These are phyloP conservation scores for Kandelia obovata DNA, from an alignment of 345 rosid genomes.

Conservation along the genomic window DNA sequence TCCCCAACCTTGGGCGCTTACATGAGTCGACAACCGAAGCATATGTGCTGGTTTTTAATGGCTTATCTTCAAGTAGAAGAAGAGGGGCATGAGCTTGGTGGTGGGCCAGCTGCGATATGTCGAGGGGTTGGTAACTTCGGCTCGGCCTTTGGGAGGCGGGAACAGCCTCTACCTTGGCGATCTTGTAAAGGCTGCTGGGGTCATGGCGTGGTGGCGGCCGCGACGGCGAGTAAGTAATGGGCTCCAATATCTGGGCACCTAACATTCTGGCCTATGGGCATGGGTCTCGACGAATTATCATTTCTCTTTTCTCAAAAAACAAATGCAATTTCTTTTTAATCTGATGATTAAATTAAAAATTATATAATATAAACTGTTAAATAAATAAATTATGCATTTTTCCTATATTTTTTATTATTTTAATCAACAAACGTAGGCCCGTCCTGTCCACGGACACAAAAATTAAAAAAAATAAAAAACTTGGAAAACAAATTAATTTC, in stretches of 20 bases:
- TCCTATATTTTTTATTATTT: no score
- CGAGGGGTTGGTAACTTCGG: not conserved
- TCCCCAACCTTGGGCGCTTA: slow-evolving; percentile 34
- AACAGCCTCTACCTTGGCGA: not conserved
- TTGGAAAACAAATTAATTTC: no score
- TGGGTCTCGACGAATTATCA: no score
- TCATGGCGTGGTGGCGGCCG: not conserved
- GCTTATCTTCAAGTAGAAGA: slow-evolving; percentile 6
- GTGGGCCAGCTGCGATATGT: not conserved
- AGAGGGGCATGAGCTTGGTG: not conserved
- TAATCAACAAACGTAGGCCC: no score
- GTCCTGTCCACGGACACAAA: no score
- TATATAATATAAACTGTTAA: no score
- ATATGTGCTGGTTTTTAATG: slow-evolving; percentile 31
- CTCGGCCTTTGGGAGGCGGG: not conserved
- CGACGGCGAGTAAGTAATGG: not conserved
- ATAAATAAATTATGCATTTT: no score
- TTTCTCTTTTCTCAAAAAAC: no score
- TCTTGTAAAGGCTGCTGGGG: not conserved
- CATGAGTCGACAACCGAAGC: slow-evolving; percentile 55
- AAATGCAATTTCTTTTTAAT: no score
- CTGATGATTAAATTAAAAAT: no score
- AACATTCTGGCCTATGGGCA: no score
- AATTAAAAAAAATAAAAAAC: no score
- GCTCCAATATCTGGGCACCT: not conserved